Percentiles rank a stretch among this genome's conserved stretches.
phyloP scores from a whole-genome alignment of 257 asterid species.

The Solanum lycopersicoides region DNA sequence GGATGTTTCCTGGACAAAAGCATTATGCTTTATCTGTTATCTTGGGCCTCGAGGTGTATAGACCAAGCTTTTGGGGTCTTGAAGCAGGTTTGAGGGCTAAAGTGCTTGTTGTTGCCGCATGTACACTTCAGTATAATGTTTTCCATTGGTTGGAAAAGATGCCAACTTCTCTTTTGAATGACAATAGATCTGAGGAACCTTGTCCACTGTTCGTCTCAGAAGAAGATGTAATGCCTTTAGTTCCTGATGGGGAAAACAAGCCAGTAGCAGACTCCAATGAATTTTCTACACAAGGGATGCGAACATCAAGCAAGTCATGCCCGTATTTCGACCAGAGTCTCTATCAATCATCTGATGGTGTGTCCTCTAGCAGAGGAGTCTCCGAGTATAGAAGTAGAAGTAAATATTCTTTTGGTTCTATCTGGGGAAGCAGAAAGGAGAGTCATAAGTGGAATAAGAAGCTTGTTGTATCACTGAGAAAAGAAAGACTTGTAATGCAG shows the following conservation, averaged over 20 bases:
- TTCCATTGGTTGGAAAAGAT: conserved; percentile 78
- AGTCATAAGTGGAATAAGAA: conserved; percentile 83
- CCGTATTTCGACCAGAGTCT: conserved; percentile 33
- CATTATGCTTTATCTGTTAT: conserved; percentile 53
- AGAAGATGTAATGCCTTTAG: conserved; percentile 38
- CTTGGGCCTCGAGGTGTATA: conserved; percentile 75
- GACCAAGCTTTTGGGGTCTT: conserved; percentile 61
- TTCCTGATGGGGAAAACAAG: conserved; percentile 36
- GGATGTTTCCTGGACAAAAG: conserved; percentile 94
- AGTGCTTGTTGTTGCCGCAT: conserved; percentile 85
- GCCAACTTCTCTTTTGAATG: conserved; percentile 42
- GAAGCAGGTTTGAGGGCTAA: conserved; percentile 89
- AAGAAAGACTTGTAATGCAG: conserved; percentile 89
- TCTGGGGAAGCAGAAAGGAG: conserved; percentile 90
- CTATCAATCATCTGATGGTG: conserved; percentile 29
- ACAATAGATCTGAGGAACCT: conserved; percentile 67
- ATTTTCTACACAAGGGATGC: conserved; percentile 24
- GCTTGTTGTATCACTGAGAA: conserved; percentile 53
- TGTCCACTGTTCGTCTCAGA: conserved; percentile 78
- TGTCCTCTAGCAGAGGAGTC: conserved; percentile 22
- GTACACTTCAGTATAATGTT: conserved; percentile 88
- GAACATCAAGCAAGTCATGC: conserved; percentile 39
- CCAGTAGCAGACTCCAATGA: conserved; percentile 31
- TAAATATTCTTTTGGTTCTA: conserved; percentile 47
- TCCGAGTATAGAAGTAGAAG: conserved; percentile 22